Evolutionary conservation across 176 grass and related monocot genomes (phyloP), one percentile per base, ranked within the genome.

Genomic region (Cocos nucifera): DNA sequence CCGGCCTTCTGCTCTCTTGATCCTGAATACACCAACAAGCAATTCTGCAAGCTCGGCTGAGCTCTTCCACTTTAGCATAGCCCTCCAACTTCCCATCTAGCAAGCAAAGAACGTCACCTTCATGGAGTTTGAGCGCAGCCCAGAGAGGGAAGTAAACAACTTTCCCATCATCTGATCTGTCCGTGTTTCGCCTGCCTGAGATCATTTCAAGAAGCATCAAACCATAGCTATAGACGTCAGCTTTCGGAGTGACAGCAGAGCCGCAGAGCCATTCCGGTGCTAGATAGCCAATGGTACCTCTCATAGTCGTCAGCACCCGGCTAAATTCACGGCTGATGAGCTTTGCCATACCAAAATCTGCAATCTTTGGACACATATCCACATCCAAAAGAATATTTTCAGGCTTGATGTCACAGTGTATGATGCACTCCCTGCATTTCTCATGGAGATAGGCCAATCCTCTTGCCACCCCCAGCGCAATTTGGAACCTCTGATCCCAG

Each of bases 11-110:
- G 35, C 35, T 44, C 35, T 44, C 35, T 44, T 14, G 35, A 17
- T 80, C 82, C 53, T 85, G 82, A 68, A 85, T 85, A 55, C 82
- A 85, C 77, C 76, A 80, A 28, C 71, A 76, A 6, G 82, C 51
- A n/a, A 75, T 21, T 19, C 60, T 80, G 35, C 39, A 75, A 15
- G 51, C 32, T 25, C 2, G n/a, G 17, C 51, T 26, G 6, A 80
- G 58, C 24, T 69, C 35, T 22, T 16, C 3, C 26, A 24, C 30
- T 56, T 69, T 58, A 32, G 65, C 76, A 63, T 66, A 49, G 0
- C 70, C 72, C 27, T 54, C 57, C 16, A 75, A 50, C 56, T 10
- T 27, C 50, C 19, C 18, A 57, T 64, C 64, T 48, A 80, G 14
- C 58, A 75, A 51, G 19, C 78, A 69, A 19, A 53, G 0, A 64